Evolutionary conservation across 768 basidiomycete genomes (phyloP), one percentile per base, ranked within the genome.

Genomic region (Leccinum barrowsii): DNA sequence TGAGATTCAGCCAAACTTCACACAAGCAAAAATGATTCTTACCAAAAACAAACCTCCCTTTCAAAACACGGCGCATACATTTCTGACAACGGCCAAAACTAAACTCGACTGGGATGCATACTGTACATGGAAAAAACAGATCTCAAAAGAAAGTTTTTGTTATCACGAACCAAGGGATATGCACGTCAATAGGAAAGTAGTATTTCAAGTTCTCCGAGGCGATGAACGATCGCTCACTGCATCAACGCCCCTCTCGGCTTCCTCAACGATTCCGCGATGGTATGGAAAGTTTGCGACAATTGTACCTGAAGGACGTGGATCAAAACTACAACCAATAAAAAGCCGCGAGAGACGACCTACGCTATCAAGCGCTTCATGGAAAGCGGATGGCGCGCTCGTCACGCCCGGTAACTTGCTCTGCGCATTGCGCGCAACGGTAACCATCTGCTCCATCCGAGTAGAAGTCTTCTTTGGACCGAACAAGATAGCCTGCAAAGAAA

Each of bases 401-500:
- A 65, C 40, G 24, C 62, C 48, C 0, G 67, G 65, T 0, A 75
- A 73, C 34, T 61, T 69, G 32, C 61, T 76, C 60, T 83, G 79
- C 2, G 77, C 75, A 49, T 81, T 77, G 17, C 65, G 64, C 1
- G 85, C 85, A 7, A 83, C 73, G 5, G 73, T 59, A 2, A 78
- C 68, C 84, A 86, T 85, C 4, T 70, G 67, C 15, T 74, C 64
- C 53, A 86, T 71, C 13, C 66, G 58, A 3, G 37, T 21, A 52
- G 59, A 59, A 2, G 56, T 66, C 34, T 0, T 6, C n/a, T 68
- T 60, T 2, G 74, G 71, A 6, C 83, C 85, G 44, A 85, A 85
- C 2, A 80, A 73, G 32, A 86, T 80, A 0, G 84, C 71, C 17
- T 85, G 85, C 57, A 86, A 78, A 2, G 84, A 83, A 4, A 86